Evolutionary conservation across 148 eudicot genomes (phyloP), one percentile per base, ranked within the genome.

Genomic region (Persicaria maculosa): DNA sequence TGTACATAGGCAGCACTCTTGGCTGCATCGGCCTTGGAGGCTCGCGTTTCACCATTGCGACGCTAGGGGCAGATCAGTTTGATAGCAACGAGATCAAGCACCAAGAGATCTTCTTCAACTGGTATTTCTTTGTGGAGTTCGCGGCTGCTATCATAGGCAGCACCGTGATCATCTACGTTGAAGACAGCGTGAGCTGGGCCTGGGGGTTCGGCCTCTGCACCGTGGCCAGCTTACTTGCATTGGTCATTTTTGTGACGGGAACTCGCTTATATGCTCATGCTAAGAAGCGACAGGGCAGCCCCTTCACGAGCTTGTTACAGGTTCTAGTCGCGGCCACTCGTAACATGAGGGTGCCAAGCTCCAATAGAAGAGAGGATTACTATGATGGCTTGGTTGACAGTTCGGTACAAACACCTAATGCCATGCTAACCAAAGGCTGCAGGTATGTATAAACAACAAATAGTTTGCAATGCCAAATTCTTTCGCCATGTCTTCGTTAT

Each of bases 61-160:
- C 87, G 7, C 79, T 82, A 80, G 90, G 90, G 31, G 87, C 87
- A 0, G 67, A 80, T 55, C 90, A 86, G 22, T 80, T 82, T 40
- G 70, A 65, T 40, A 45, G 43, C 53, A 62, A 75, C 19, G 65
- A 54, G 52, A 65, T 79, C n/a, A 83, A 78, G 76, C 69, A 83
- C 50, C 86, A 80, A 71, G 79, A 64, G 3, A 74, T 74, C 22
- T 87, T 79, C 77, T 87, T 83, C 46, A 81, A 83, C 36, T 83
- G 86, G 86, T 80, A 74, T 77, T 77, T 87, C 71, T 81, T 83
- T 74, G 77, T 78, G 36, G 11, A 78, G 45, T 85, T 83, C 75
- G 10, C 72, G 2, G 74, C 79, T 6, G 31, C 79, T 4, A 74
- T 79, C 19, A 58, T 87, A 47, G 80, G 84, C 55, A 16, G 79